A percentile compares a stretch with the other conserved stretches of the same genome.
Evolutionary conservation across 169 alveolate genomes (phyloP).

Genomic region (Plasmodium yoelii): DNA sequence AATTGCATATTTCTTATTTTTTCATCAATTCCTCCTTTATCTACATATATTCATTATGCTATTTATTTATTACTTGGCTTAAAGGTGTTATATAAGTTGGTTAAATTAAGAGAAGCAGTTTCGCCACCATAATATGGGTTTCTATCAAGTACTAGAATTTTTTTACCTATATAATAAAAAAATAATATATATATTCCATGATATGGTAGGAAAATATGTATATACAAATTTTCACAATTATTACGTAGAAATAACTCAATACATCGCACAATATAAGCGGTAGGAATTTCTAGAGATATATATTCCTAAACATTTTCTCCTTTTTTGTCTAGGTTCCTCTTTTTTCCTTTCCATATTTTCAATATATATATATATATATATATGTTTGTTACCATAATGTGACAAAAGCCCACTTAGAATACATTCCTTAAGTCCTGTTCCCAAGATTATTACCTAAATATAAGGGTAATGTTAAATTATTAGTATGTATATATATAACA

Average conservation of each 20-base stretch:
- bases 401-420: conserved; percentile 97
- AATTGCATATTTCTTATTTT: neutral
- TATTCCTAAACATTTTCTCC: too few relatives aligned
- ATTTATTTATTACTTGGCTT: conserved; percentile 85
- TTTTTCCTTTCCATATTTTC: neutral
- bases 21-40: too few relatives aligned
- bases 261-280: neutral
- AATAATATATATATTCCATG: neutral
- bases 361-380: neutral
- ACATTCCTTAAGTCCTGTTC: conserved; percentile 99
- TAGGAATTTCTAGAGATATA: neutral
- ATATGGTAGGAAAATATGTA: conserved; percentile 11
- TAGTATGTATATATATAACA: neutral
- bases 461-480: neutral
- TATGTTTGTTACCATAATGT: conserved; percentile 76
- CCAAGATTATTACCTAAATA: conserved; percentile 93
- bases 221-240: neutral
- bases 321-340: neutral
- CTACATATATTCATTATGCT: neutral
- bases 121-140: conserved; percentile 99
- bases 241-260: neutral
- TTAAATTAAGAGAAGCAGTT: conserved; percentile 97
- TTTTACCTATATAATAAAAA: conserved; percentile 88
- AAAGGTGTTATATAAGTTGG: conserved; percentile 95
- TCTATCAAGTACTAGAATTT: conserved; percentile 97